Evolutionary conservation across 1,139 yeast genomes (phyloP).

Genomic region (Suhomyces guaymorum): DNA sequence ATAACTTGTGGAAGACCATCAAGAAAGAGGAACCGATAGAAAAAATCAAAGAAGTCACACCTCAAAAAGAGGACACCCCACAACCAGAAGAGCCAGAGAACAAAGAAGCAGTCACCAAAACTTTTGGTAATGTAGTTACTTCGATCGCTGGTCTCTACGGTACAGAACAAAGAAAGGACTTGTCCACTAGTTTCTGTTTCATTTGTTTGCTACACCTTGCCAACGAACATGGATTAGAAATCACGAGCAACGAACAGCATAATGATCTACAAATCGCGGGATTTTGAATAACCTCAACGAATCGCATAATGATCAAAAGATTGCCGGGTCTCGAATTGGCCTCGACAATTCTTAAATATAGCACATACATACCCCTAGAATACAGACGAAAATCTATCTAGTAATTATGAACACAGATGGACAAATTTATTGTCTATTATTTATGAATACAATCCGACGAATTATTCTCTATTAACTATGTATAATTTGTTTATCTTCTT

Average conservation of each 20-base stretch:
- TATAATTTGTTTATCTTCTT: conserved; percentile 2
- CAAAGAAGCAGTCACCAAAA: conserved; percentile 25
- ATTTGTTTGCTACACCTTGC: conserved; percentile 31
- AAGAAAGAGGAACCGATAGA: conserved; percentile 24
- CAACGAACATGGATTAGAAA: conserved; percentile 35
- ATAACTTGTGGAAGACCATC: conserved; percentile 75
- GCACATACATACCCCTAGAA: too few relatives aligned
- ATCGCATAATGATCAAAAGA: neutral
- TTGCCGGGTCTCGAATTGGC: too few relatives aligned
- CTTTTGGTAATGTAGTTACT: conserved; percentile 47
- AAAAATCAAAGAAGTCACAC: too few relatives aligned
- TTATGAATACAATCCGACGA: too few relatives aligned
- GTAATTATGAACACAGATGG: too few relatives aligned
- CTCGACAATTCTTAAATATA: too few relatives aligned
- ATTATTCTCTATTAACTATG: neutral
- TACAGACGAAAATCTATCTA: too few relatives aligned
- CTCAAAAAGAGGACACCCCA: conserved; percentile 3
- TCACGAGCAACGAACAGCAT: conserved; percentile 56
- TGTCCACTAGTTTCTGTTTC: conserved; percentile 31
- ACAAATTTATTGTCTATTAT: too few relatives aligned
- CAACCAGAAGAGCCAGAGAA: conserved; percentile 21
- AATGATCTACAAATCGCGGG: conserved; percentile 60
- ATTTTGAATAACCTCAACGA: conserved; percentile 19
- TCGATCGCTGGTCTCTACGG: conserved; percentile 57
- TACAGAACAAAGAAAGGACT: conserved; percentile 35